Evolutionary conservation across 306 rosid genomes (phyloP).

Genomic region (Prunus mongolica): DNA sequence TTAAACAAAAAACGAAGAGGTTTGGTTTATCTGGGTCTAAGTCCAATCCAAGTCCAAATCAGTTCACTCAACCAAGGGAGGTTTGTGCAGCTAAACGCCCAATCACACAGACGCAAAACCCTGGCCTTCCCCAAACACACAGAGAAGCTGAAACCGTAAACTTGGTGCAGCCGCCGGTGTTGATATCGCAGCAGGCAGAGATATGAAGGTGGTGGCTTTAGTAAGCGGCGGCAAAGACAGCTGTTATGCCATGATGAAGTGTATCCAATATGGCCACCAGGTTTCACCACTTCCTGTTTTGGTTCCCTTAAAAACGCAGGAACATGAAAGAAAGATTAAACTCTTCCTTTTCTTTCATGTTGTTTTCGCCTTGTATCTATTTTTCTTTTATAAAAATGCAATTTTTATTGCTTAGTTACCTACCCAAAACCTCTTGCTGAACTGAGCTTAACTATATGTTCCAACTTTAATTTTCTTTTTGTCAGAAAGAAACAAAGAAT

Average conservation of each 20-base stretch:
- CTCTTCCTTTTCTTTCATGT: not conserved
- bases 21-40: not conserved
- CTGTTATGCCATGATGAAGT: conserved; percentile 88
- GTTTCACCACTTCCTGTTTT: conserved; percentile 26
- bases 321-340: not conserved
- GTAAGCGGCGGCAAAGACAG: conserved; percentile 98
- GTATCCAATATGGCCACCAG: conserved; percentile 76
- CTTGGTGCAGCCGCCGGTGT: not conserved
- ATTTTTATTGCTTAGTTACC: not conserved
- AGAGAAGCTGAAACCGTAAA: not conserved
- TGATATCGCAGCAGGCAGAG: not conserved
- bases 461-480: not conserved
- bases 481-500: not conserved
- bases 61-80: not conserved
- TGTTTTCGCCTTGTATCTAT: not conserved
- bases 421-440: not conserved
- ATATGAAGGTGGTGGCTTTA: conserved; percentile 88
- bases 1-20: not conserved
- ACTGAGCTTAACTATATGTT: not conserved
- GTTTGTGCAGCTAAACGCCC: not conserved
- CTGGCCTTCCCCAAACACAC: not conserved
- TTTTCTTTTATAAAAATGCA: not conserved
- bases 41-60: not conserved
- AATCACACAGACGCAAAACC: not conserved
- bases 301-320: not conserved